These are phyloP conservation scores for Debaryomycetaceae sp. DNA, from an alignment of 1,139 yeast genomes.

Conservation along the genomic window DNA sequence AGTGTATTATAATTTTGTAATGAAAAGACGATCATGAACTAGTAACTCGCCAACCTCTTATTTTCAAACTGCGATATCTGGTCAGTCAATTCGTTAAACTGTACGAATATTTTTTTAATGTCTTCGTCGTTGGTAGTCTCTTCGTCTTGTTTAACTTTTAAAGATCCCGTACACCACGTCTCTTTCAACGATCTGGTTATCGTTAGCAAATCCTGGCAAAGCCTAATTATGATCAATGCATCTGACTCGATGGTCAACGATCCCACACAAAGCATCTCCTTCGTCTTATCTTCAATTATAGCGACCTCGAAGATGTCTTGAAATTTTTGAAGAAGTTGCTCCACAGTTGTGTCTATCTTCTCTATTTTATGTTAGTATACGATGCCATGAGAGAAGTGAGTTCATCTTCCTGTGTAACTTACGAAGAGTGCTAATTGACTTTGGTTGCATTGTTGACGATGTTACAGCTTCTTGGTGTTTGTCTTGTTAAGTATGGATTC, in stretches of 20 bases:
- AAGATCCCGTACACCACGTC: slow-evolving; percentile 56
- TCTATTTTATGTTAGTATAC: slow-evolving; percentile 23
- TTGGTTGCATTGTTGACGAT: slow-evolving; percentile 33
- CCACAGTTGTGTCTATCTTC: slow-evolving; percentile 39
- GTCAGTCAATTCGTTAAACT: slow-evolving; percentile 41
- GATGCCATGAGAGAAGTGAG: background rate
- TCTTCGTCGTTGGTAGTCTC: slow-evolving; percentile 19
- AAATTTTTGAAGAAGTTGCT: slow-evolving; percentile 41
- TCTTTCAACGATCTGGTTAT: slow-evolving; percentile 51
- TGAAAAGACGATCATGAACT: background rate
- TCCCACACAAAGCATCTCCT: slow-evolving; percentile 52
- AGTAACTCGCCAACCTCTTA: slow-evolving; percentile 1
- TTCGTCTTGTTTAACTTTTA: slow-evolving; percentile 26
- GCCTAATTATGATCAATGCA: slow-evolving; percentile 47
- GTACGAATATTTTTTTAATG: slow-evolving; percentile 25
- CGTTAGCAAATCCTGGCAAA: slow-evolving; percentile 50
- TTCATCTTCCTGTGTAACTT: slow-evolving; percentile 15
- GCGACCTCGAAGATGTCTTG: slow-evolving; percentile 45
- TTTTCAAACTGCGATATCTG: slow-evolving; percentile 27
- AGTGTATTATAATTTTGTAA: background rate
- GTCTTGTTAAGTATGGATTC: background rate
- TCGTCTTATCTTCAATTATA: slow-evolving; percentile 43
- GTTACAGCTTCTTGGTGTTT: background rate
- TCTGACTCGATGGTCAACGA: slow-evolving; percentile 54
- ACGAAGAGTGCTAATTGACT: slow-evolving; percentile 43